phyloP scores from a whole-genome alignment of 1,284 basidiomycete species.

The Schizopora paradoxa region DNA sequence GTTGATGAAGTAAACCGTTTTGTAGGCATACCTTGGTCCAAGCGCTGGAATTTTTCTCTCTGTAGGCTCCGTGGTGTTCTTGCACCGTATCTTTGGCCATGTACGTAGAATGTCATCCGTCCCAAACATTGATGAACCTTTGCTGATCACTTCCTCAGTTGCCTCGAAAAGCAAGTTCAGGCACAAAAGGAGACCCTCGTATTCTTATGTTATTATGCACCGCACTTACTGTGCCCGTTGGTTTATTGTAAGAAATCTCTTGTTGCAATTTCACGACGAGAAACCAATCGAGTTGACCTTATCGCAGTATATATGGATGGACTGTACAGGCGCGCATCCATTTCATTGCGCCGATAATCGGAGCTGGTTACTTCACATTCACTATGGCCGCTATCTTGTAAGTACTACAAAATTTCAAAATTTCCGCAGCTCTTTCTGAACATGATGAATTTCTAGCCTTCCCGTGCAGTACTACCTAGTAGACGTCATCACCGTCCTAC shows the following conservation, averaged over 20 bases:
- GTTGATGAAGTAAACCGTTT: neutral
- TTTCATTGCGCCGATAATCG: slow-evolving; percentile 69
- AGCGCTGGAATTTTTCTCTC: slow-evolving; percentile 52
- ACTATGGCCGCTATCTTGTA: slow-evolving; percentile 55
- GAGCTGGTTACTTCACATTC: slow-evolving; percentile 42
- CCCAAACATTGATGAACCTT: too few relatives aligned
- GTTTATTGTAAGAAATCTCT: slow-evolving; percentile 51
- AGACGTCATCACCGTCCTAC: slow-evolving; percentile 56
- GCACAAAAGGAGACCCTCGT: slow-evolving; percentile 65
- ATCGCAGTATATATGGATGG: slow-evolving; percentile 60
- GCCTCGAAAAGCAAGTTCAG: slow-evolving; percentile 50
- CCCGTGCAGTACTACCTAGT: slow-evolving; percentile 67
- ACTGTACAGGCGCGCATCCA: slow-evolving; percentile 52
- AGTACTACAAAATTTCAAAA: slow-evolving; percentile 24
- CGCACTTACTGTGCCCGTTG: slow-evolving; percentile 62
- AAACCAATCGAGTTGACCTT: neutral
- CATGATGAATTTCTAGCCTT: slow-evolving; percentile 39
- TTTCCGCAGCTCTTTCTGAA: slow-evolving; percentile 18
- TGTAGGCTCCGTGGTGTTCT: too few relatives aligned
- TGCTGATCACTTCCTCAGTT: too few relatives aligned
- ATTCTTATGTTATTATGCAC: slow-evolving; percentile 65
- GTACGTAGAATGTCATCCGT: too few relatives aligned
- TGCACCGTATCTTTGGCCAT: too few relatives aligned
- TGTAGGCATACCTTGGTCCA: slow-evolving; percentile 45
- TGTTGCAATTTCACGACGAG: neutral